Evolutionary conservation across 768 basidiomycete species (phyloP), one percentile per base, ranked within the genome.

Genomic region (Xerocomus spinulosus): DNA sequence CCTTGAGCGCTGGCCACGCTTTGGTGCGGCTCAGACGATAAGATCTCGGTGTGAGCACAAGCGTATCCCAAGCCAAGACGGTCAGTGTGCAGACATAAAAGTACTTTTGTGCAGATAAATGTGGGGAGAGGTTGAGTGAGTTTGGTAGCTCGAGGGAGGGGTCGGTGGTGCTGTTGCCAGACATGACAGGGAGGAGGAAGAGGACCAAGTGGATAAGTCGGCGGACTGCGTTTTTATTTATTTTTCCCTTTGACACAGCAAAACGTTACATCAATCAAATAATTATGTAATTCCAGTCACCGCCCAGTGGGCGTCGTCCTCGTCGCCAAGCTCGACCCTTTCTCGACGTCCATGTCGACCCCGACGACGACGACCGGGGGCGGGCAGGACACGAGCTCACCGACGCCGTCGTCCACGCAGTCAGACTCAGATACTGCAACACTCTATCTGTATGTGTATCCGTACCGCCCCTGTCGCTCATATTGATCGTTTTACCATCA

Each of bases 31-130:
- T 63, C 49, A 92, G 80, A 24, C 82, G 78, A 79, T 82, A 91
- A 39, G 84, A 82, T 46, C 89, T 72, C 0, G 89, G 89, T 9
- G 83, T 83, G 41, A 92, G 78, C 29, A 92, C 89, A 58, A 92
- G 81, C 29, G 88, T 83, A 59, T 92, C 89, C 89, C 90, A 92
- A 7, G 89, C 89, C 0, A 88, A 85, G 47, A 92, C 87, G 45
- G 89, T 92, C 53, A 92, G 80, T 0, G 89, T 88, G 72, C 89
- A 92, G 54, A 92, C 90, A 39, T 87, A 80, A 63, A 92, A 90
- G 58, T 92, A 92, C 68, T 92, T 91, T 75, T 91, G 89, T 0
- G 89, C 89, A 25, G 78, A 80, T 29, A 92, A 75, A 63, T 88
- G 89, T 2, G 89, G 77, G 0, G 89, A 77, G 5, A 91, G 79